Base-by-base conservation (phyloP, 2,329 filamentous ascomycete species). In the Monilinia polystroma region DNA sequence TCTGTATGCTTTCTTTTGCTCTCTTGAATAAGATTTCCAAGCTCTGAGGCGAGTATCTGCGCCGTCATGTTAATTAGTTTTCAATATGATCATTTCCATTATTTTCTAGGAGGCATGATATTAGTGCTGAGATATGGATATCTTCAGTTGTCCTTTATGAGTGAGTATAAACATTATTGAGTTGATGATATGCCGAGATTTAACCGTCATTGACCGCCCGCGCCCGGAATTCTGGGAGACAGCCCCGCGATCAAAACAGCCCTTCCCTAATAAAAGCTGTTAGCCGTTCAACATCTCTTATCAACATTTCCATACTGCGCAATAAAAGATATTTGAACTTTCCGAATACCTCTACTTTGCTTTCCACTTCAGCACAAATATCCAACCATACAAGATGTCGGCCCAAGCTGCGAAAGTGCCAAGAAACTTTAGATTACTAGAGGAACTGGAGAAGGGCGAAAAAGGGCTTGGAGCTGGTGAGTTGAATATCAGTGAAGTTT, bases 371-470 rank as follows among this genome's bases (percentile, higher is more conserved):
- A 55, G 20, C 12, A 20, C 55, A 64, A 57, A 59, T n/a, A n/a
- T 14, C 53, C 18, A 62, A 58, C 16, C n/a, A 11, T 11, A 43
- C 69, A 72, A 38, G n/a, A 77, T 77, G 76, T 70, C 64, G 23
- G 20, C 53, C 23, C 53, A 56, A 68, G 58, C 26, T 76, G 88
- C 90, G 68, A 92, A 96, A 80, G 87, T 99, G 67, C 95, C 95
- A 69, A 87, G 95, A 78, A 98, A 98, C 82, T 99, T 99, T 79
- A 90, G 94, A 77, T 87, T 99, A 72, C 85, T 99, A 67, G 95
- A 97, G 79, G 95, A 99, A 87, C 85, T 99, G 26, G 95, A 99
- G 83, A 98, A 98, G 83, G 95, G 95, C 76, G 95, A 99, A 83
- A 99, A 99, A 81, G 95, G 95, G 69, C 85, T 95, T 70, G 94